Percentiles rank a stretch among this genome's conserved stretches.
phyloP scores from a whole-genome alignment of 2,329 filamentous ascomycete genomes.

The Xylaria sp. region DNA sequence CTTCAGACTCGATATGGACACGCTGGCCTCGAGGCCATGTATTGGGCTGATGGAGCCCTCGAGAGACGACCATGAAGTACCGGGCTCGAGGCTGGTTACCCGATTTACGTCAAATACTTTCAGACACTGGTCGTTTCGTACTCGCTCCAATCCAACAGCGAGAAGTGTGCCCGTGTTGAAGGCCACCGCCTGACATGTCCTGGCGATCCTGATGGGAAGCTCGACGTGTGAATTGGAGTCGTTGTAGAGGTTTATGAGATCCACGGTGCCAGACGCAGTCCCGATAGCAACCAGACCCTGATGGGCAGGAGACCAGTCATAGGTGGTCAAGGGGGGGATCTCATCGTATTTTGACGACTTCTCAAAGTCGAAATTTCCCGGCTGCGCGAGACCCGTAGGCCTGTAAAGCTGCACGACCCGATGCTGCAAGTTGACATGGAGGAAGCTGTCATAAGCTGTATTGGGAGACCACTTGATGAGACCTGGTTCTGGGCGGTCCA shows the following conservation, averaged over 20 bases:
- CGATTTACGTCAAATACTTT: constrained; percentile 81
- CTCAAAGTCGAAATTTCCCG: constrained; percentile 59
- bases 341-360: constrained; percentile 63
- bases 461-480: constrained; percentile 70
- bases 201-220: constrained; percentile 72
- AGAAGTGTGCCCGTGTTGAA: constrained; percentile 74
- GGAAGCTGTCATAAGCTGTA: constrained; percentile 59
- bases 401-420: constrained; percentile 65
- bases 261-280: constrained; percentile 73
- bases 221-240: constrained; percentile 66
- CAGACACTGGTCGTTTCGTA: constrained; percentile 79
- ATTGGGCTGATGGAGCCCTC: constrained; percentile 57
- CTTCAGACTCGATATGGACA: constrained; percentile 79
- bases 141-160: constrained; percentile 78
- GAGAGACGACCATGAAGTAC: constrained; percentile 52
- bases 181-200: constrained; percentile 79
- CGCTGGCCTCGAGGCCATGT: constrained; percentile 63
- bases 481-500: constrained; percentile 64
- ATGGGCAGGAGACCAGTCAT: constrained; percentile 67
- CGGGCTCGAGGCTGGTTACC: constrained; percentile 53
- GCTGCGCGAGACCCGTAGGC: constrained; percentile 61
- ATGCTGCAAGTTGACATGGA: constrained; percentile 67
- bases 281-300: constrained; percentile 73
- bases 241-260: constrained; percentile 73
- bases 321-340: constrained; percentile 65